phyloP scores from a whole-genome alignment of 164 flowering plant genomes.

The Aristolochia fimbriata region DNA sequence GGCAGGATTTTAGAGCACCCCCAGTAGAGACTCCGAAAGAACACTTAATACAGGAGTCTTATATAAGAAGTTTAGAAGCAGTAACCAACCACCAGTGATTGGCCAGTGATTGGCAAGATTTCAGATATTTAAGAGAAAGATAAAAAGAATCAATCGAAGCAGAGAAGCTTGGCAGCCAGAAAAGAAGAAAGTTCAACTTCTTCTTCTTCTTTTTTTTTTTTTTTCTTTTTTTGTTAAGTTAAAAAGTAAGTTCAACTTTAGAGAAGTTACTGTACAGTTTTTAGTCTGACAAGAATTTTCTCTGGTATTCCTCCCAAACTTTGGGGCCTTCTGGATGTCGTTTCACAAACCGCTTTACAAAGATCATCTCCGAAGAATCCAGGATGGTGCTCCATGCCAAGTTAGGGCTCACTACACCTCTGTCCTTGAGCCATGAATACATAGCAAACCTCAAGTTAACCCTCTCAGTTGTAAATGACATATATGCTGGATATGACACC shows the following conservation, averaged over 20 bases:
- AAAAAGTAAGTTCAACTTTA: too few species aligned
- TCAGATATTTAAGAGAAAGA: too few species aligned
- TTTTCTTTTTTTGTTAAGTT: too few species aligned
- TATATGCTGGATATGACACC: conserved; percentile 34
- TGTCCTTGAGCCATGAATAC: conserved; percentile 57
- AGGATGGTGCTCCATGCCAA: conserved; percentile 42
- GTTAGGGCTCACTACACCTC: conserved; percentile 24
- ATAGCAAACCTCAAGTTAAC: conserved; percentile 42
- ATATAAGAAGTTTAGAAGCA: too few species aligned
- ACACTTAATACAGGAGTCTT: too few species aligned
- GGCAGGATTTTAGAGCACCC: too few species aligned
- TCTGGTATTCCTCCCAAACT: conserved; percentile 46
- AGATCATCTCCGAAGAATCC: conserved; percentile 32
- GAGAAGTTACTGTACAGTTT: not conserved
- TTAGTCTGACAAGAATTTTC: conserved; percentile 17
- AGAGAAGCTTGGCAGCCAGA: not conserved
- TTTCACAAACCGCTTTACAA: conserved; percentile 31
- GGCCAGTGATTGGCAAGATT: too few species aligned
- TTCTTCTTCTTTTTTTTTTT: too few species aligned
- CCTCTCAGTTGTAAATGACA: conserved; percentile 31
- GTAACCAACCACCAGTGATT: too few species aligned
- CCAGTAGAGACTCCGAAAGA: too few species aligned
- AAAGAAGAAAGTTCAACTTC: not conserved
- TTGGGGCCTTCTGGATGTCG: conserved; percentile 54
- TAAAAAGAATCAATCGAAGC: too few species aligned